A percentile compares a stretch with the other conserved stretches of the same genome.
Evolutionary conservation across 495 filamentous ascomycete genomes (phyloP).

Genomic region (Neurospora sp.): DNA sequence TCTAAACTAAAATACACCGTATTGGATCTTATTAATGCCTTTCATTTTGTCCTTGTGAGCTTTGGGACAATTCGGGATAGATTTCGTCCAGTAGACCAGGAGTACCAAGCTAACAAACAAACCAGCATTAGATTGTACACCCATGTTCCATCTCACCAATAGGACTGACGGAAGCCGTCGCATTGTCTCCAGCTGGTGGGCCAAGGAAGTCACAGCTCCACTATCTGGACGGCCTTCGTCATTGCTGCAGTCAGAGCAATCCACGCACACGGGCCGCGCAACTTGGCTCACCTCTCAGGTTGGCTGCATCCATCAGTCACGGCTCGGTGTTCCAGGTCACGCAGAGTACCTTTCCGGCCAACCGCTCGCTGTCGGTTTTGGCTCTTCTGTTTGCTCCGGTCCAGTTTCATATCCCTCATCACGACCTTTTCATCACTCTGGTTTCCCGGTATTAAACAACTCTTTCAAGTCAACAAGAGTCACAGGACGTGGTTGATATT

Average conservation of each 20-base stretch:
- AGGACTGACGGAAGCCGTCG: not conserved
- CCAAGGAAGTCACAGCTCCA: not conserved
- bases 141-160: too few relatives aligned
- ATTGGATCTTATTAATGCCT: too few relatives aligned
- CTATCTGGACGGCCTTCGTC: not conserved
- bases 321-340: not conserved
- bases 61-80: too few relatives aligned
- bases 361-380: not conserved
- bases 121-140: too few relatives aligned
- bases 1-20: too few relatives aligned
- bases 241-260: not conserved
- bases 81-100: too few relatives aligned
- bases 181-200: not conserved
- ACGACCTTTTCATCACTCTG: not conserved
- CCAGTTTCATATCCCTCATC: not conserved
- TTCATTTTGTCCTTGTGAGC: too few relatives aligned
- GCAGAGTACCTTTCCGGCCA: not conserved
- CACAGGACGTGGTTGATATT: not conserved
- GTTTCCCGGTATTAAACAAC: not conserved
- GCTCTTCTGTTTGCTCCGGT: not conserved
- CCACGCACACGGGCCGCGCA: not conserved
- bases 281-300: not conserved
- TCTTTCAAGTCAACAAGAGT: not conserved
- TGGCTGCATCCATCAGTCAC: not conserved
- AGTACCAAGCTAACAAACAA: too few relatives aligned